Conservation (phyloP, 495 filamentous ascomycete species). For the Penicillium daleae region DNA sequence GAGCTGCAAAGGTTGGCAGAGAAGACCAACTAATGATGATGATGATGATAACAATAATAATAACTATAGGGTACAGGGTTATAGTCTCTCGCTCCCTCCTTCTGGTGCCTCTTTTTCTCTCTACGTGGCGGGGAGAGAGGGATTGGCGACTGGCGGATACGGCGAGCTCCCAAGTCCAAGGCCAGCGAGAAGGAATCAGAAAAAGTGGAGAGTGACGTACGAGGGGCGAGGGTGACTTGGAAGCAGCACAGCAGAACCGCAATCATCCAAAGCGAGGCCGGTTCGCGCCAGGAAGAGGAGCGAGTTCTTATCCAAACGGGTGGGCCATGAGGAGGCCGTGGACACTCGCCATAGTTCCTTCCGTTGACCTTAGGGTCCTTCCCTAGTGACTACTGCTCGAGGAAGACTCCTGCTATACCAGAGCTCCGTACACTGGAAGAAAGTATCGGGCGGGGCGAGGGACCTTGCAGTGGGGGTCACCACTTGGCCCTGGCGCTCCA, state of each 20-base stretch:
- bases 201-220: constrained; percentile 22
- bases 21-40: not conserved
- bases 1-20: not conserved
- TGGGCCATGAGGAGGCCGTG: constrained; percentile 8
- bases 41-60: not conserved
- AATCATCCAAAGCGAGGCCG: constrained; percentile 3
- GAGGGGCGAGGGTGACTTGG: constrained; percentile 21
- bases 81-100: not conserved
- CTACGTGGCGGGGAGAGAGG: not conserved
- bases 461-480: not conserved
- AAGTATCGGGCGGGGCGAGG: not conserved
- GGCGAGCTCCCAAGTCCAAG: not conserved
- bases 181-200: not conserved
- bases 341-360: not conserved
- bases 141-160: not conserved
- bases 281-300: constrained; percentile 13
- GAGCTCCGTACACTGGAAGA: no score
- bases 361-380: no score
- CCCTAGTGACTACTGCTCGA: no score
- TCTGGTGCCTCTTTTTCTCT: not conserved
- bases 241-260: not conserved
- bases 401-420: no score
- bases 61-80: no score
- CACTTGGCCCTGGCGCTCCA: no score
- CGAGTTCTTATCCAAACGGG: constrained; percentile 19